A percentile compares a stretch with the other conserved stretches of the same genome.
phyloP scores from a whole-genome alignment of 257 asterid genomes.

The Thymus mandschuricus region DNA sequence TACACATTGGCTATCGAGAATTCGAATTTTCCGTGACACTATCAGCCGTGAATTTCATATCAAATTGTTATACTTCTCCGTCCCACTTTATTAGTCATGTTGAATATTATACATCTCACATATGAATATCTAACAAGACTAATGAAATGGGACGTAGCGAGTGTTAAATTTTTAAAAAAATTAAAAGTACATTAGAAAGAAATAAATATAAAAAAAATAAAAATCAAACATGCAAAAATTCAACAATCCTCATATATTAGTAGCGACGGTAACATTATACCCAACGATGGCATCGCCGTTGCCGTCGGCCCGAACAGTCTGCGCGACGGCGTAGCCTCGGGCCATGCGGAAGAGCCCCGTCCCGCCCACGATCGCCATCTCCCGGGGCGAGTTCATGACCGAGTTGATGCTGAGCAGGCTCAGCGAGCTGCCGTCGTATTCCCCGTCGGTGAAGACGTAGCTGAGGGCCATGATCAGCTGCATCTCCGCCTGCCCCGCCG shows the following conservation, averaged over 20 bases:
- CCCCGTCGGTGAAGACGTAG: constrained; percentile 64
- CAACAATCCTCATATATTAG: constrained; percentile 30
- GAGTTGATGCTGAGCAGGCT: constrained; percentile 67
- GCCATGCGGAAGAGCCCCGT: constrained; percentile 84
- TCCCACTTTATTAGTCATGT: no score
- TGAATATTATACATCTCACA: no score
- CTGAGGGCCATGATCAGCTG: constrained; percentile 65
- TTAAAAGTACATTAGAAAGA: no score
- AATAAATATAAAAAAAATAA: neutral
- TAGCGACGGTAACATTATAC: constrained; percentile 59
- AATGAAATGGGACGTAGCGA: no score
- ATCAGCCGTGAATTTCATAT: no score
- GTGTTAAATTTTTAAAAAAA: no score
- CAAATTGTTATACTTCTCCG: no score
- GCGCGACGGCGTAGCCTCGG: constrained; percentile 75
- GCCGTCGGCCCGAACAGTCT: constrained; percentile 41
- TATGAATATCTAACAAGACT: no score
- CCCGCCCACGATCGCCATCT: constrained; percentile 84
- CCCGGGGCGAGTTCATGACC: constrained; percentile 53
- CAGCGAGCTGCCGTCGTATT: constrained; percentile 70
- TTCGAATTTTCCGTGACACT: no score
- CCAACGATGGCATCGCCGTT: constrained; percentile 72
- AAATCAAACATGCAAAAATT: neutral
- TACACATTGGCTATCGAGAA: no score
- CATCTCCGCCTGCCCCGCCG: constrained; percentile 59